These are phyloP conservation scores for Taiozyma onychis DNA, from an alignment of 1,139 yeast genomes.

Conservation along the genomic window DNA sequence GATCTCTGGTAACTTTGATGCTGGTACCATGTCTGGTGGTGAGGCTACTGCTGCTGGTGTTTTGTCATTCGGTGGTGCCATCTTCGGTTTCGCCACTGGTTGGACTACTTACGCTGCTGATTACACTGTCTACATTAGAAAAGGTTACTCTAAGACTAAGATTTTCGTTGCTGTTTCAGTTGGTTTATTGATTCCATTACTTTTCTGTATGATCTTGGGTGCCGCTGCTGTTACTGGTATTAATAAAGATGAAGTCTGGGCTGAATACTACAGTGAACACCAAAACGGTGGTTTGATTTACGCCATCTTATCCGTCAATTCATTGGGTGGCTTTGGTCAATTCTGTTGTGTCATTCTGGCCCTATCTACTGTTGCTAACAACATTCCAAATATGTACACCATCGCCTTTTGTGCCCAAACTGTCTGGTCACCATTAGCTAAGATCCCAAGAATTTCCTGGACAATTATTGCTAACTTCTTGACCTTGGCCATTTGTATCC, in stretches of 20 bases:
- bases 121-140: constrained; percentile 81
- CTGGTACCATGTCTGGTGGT: constrained; percentile 39
- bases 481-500: constrained; percentile 79
- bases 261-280: constrained; percentile 34
- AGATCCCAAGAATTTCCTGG: constrained; percentile 78
- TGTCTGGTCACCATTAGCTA: constrained; percentile 62
- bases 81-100: constrained; percentile 90
- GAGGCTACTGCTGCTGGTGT: constrained; percentile 66
- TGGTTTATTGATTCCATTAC: constrained; percentile 64
- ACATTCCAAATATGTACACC: constrained; percentile 92
- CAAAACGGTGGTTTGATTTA: constrained; percentile 79
- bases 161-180: constrained; percentile 57
- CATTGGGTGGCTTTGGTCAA: constrained; percentile 82
- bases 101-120: constrained; percentile 95
- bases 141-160: constrained; percentile 49
- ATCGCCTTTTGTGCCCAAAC: constrained; percentile 82
- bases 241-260: constrained; percentile 37
- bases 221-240: constrained; percentile 79
- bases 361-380: constrained; percentile 80
- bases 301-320: constrained; percentile 67
- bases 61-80: constrained; percentile 77
- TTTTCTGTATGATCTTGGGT: constrained; percentile 75
- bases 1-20: constrained; percentile 53
- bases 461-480: constrained; percentile 67
- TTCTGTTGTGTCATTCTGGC: constrained; percentile 82